These are phyloP conservation scores for Penicillium sp. DNA, from an alignment of 2,329 filamentous ascomycete species.

Conservation along the genomic window DNA sequence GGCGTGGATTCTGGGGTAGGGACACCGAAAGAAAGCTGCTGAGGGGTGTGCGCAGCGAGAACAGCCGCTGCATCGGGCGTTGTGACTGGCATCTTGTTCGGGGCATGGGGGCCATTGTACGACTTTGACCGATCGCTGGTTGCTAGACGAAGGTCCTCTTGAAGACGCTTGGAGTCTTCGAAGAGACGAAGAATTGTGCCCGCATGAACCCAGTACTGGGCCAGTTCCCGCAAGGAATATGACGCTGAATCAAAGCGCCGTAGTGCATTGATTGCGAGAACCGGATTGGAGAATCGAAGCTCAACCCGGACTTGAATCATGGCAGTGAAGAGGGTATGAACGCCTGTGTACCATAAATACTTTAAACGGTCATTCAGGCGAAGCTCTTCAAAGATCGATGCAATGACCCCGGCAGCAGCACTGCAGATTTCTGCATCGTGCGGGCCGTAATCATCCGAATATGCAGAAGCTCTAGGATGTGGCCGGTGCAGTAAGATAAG, in stretches of 20 bases:
- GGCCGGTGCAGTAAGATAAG: constrained; percentile 47
- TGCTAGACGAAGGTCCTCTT: constrained; percentile 41
- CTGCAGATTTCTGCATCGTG: constrained; percentile 49
- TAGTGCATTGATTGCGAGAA: constrained; percentile 46
- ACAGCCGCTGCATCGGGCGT: constrained; percentile 19
- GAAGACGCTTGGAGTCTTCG: constrained; percentile 44
- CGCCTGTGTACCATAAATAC: constrained; percentile 45
- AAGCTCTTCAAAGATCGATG: constrained; percentile 47
- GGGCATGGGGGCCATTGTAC: constrained; percentile 17
- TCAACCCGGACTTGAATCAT: constrained; percentile 50
- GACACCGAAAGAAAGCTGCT: constrained; percentile 27
- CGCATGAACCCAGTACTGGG: constrained; percentile 45
- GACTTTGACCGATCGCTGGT: constrained; percentile 34
- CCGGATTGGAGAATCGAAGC: constrained; percentile 46
- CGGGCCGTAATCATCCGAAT: constrained; percentile 45
- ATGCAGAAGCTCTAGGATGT: constrained; percentile 43
- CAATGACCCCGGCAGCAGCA: constrained; percentile 45
- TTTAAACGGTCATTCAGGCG: constrained; percentile 43
- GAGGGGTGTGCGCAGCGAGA: constrained; percentile 22
- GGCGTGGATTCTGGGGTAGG: constrained; percentile 32
- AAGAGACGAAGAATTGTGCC: constrained; percentile 45
- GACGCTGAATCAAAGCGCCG: constrained; percentile 45
- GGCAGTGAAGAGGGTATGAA: constrained; percentile 46
- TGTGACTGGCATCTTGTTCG: constrained; percentile 20
- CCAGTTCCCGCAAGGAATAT: constrained; percentile 42